Base-by-base conservation (phyloP, 2,329 filamentous ascomycete genomes). In the Xylaria sp. region DNA sequence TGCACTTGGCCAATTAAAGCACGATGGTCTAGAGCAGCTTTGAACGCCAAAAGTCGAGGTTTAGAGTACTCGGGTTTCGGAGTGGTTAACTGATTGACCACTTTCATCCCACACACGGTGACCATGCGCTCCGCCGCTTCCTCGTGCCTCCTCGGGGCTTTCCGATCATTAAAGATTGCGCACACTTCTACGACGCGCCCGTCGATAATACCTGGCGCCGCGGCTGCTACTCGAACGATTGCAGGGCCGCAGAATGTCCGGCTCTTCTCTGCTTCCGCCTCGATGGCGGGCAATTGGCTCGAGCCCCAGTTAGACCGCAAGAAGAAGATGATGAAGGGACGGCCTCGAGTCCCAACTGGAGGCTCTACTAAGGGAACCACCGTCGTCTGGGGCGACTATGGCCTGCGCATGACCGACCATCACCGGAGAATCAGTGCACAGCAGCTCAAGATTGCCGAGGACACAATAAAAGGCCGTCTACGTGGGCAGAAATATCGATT, bases 331-430 rank as follows among this genome's bases (percentile, higher is more conserved):
- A 94, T 94, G 74, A 98, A 98, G 84, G 96, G 95, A 48, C 89
- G 94, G 1, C 91, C 93, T 59, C 90, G 94, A 76, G 94, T 98
- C 58, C 89, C 93, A 28, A 99, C 94, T 0, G 96, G 96, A 71
- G 96, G 96, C 70, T 97, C 93, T 65, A 90, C 88, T 44, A 94
- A 97, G 80, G 96, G 96, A 75, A 99, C 96, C 44, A 98, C 95
- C 0, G 92, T 99, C 23, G 90, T 97, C 66, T 98, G 94, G 94
- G 96, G 96, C 65, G 94, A 98, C 81, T 99, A 94, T 79, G 96
- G 96, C 9, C 84, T 99, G 74, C 92, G 96, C 66, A 96, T 99
- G 90, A 90, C 87, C 72, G 96, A 99, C 82, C 93, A 97, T 80
- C 92, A 98, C 83, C 92, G 96, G 67, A 90, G 96, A 77, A 93